Evolutionary conservation across 139 green algal genomes (phyloP), one percentile per base, ranked within the genome.

Genomic region (Coelastrella sp.): DNA sequence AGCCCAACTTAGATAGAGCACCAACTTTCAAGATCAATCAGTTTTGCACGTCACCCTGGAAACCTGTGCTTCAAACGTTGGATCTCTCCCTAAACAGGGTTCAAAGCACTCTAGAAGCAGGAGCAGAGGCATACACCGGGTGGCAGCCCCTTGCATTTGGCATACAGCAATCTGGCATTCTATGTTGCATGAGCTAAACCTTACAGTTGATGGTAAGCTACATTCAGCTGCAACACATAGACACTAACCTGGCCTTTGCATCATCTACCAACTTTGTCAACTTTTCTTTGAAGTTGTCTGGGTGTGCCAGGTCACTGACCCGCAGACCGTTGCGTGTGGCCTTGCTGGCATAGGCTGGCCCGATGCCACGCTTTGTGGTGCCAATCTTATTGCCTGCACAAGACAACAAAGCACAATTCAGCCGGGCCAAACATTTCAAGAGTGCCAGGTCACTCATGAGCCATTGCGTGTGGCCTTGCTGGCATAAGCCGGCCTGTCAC

Each of bases 291-390:
- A 99, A 98, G 0, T 89, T 89, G 5, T 96, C 89, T 3, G 91
- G 87, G 80, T 97, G 87, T 13, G 73, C 64, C 22, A 99, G 94
- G 92, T 99, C 98, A 59, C 96, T 95, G 56, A 99, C 97, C 7
- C 98, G 95, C 66, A 99, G 54, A 19, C 98, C 98, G 90, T 99
- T 99, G 85, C 98, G 95, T 2, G 95, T 99, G 84, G 97, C 96
- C 92, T 99, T 99, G 88, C 93, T 97, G 73, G 97, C 94, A 92
- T 99, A 99, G 11, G 96, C 97, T 14, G 98, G 98, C 32, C 98
- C 98, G 90, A 99, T 99, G 91, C 98, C 98, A 73, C 98, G 96
- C 93, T 98, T 99, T 54, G 98, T 99, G 65, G 98, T 99, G 79
- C 98, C 98, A 61, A 99, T 99, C 92, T 98, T 97, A 86, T 96